Evolutionary conservation across 768 basidiomycete species (phyloP).

Genomic region (Lyophyllum atratum): DNA sequence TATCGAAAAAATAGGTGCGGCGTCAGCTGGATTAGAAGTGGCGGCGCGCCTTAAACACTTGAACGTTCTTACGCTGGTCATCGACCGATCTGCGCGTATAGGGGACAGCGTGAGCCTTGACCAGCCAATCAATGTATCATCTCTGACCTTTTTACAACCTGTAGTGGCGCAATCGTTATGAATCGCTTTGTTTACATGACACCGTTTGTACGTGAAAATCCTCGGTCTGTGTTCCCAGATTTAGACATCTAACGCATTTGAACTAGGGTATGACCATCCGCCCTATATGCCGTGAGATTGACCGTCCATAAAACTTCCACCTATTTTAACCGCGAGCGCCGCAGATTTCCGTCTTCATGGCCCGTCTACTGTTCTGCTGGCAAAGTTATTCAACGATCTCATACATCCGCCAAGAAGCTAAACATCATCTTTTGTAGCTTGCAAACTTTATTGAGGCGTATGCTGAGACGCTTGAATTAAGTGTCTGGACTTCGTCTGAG

Average conservation of each 20-base stretch:
- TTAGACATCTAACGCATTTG: neutral
- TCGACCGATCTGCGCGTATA: conserved; percentile 53
- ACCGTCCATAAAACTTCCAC: neutral
- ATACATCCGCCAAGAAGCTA: neutral
- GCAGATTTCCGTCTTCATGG: conserved; percentile 60
- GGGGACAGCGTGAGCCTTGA: conserved; percentile 42
- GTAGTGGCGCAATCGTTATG: conserved; percentile 59
- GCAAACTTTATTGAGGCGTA: conserved; percentile 70
- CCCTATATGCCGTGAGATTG: conserved; percentile 51
- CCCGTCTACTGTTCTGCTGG: conserved; percentile 48
- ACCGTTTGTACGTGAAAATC: conserved; percentile 39
- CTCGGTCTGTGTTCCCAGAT: neutral
- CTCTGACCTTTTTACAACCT: neutral
- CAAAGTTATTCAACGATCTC: conserved; percentile 35
- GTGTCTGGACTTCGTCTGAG: conserved; percentile 59
- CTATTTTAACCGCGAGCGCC: neutral
- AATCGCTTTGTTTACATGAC: conserved; percentile 56
- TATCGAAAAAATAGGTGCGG: conserved; percentile 22
- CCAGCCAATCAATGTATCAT: neutral
- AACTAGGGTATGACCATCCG: conserved; percentile 51
- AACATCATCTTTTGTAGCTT: conserved; percentile 35
- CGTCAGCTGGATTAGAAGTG: conserved; percentile 58
- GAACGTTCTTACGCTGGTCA: conserved; percentile 56
- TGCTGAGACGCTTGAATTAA: conserved; percentile 57
- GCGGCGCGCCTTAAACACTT: conserved; percentile 68